Base-by-base conservation (phyloP, 2,329 filamentous ascomycete genomes). In the Xylaria sp. region DNA sequence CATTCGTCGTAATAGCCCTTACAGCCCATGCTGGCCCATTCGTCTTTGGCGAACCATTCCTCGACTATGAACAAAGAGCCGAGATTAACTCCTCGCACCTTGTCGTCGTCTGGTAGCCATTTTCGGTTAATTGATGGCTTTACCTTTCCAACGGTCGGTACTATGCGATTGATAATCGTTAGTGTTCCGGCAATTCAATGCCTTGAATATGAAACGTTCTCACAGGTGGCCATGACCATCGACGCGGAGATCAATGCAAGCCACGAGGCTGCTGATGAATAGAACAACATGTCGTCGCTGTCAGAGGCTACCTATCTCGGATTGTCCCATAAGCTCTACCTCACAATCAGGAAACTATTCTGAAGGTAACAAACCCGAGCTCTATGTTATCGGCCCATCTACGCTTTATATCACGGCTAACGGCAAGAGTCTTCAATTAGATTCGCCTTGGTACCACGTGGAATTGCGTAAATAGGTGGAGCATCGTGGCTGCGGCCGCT, bases 41-140 rank as follows among this genome's bases (percentile, higher is more conserved):
- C 80, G 39, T 78, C 75, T 71, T 65, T 44, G 79, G 80, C 77
- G 39, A 86, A 83, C 84, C 84, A 86, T 34, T 83, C 82, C 75
- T 86, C 85, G 46, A 85, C 74, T 61, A 86, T 77, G 73, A 86
- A 86, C 34, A 82, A 79, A 2, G 82, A 82, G 34, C 85, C 84
- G n/a, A 86, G 78, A 70, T 87, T 86, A 32, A 87, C 84, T 20
- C 85, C 84, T 34, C 76, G 74, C 52, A 76, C 59, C 68, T 76
- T 76, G 55, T 72, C 69, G 32, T 60, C 65, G 28, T 48, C 46
- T 6, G 44, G 59, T 23, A 68, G 34, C 65, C 65, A 68, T 60
- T 54, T 46, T 48, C 65, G 65, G 37, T 60, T 55, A 18, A 60
- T 25, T 5, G 37, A 51, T 34, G 41, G 41, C 41, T 15, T 44